Conservation (phyloP, 805 yeast species). For the Metschnikowia peoriensis region DNA sequence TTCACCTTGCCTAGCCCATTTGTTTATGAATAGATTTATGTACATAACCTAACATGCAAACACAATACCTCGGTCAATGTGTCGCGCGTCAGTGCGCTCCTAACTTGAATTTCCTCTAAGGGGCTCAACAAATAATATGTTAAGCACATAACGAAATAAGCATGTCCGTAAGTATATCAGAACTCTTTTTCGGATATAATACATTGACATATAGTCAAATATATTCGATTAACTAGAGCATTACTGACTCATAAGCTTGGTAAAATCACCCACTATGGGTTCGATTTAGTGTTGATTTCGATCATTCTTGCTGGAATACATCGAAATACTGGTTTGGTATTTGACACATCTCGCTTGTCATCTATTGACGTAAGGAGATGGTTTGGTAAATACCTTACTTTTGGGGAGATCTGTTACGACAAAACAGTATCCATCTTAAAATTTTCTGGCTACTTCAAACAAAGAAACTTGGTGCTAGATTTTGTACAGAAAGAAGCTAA, state of each 20-base stretch:
- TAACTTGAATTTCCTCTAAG: background rate
- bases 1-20: slow-evolving; percentile 13
- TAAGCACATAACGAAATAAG: background rate
- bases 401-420: slow-evolving; percentile 64
- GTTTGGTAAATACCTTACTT: slow-evolving; percentile 50
- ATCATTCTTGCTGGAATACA: slow-evolving; percentile 84
- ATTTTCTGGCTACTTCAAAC: slow-evolving; percentile 51
- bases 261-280: slow-evolving; percentile 62
- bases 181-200: background rate
- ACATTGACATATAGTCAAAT: background rate
- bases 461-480: slow-evolving; percentile 37
- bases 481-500: slow-evolving; percentile 31
- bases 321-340: slow-evolving; percentile 72
- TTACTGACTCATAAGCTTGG: slow-evolving; percentile 46
- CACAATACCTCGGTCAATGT: background rate
- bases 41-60: background rate
- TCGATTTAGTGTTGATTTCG: slow-evolving; percentile 77
- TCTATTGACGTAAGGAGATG: slow-evolving; percentile 46
- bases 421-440: slow-evolving; percentile 44
- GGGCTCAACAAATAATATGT: background rate
- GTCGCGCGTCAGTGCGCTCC: background rate
- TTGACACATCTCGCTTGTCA: slow-evolving; percentile 50
- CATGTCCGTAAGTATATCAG: slow-evolving; percentile 9
- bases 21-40: background rate
- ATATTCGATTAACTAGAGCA: background rate